Percentiles rank a stretch among this genome's conserved stretches.
These are phyloP conservation scores for Fusarium sp. DNA, from an alignment of 2,329 filamentous ascomycete species.

Conservation along the genomic window DNA sequence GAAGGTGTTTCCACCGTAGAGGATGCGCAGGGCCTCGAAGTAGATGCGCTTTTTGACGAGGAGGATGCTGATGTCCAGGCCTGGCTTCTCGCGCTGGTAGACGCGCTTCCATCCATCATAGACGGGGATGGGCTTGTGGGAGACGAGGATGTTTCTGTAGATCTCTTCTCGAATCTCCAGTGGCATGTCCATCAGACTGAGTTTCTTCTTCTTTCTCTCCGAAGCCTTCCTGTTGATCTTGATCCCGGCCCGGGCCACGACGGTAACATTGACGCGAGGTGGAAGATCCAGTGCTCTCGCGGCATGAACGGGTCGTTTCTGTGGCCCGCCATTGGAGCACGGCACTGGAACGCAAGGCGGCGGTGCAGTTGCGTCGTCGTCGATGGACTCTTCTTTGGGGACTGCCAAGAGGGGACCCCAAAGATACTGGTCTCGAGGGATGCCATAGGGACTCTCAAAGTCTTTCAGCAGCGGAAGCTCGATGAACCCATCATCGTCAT, in stretches of 20 bases:
- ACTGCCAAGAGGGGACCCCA: conserved; percentile 22
- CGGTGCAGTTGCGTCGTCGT: conserved; percentile 35
- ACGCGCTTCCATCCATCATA: conserved; percentile 54
- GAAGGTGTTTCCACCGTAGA: conserved; percentile 67
- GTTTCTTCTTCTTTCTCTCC: neutral
- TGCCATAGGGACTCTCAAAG: conserved; percentile 27
- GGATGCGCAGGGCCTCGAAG: conserved; percentile 56
- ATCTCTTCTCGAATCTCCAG: conserved; percentile 52
- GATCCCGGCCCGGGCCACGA: neutral
- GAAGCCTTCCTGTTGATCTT: neutral
- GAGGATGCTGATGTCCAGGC: conserved; percentile 58
- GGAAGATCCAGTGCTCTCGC: neutral
- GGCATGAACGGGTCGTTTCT: neutral
- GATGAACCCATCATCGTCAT: neutral
- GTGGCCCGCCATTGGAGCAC: neutral
- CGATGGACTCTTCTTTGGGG: conserved; percentile 17
- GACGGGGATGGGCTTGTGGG: conserved; percentile 52
- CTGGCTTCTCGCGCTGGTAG: conserved; percentile 48
- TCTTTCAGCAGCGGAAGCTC: conserved; percentile 29
- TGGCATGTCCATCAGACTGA: conserved; percentile 44
- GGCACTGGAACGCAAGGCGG: conserved; percentile 28
- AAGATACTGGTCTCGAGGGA: conserved; percentile 27
- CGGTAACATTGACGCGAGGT: neutral
- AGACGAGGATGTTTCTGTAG: conserved; percentile 53
- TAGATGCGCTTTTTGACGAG: conserved; percentile 53